Base-by-base conservation (phyloP, 179 eudicot genomes). In the Gypsophila paniculata region DNA sequence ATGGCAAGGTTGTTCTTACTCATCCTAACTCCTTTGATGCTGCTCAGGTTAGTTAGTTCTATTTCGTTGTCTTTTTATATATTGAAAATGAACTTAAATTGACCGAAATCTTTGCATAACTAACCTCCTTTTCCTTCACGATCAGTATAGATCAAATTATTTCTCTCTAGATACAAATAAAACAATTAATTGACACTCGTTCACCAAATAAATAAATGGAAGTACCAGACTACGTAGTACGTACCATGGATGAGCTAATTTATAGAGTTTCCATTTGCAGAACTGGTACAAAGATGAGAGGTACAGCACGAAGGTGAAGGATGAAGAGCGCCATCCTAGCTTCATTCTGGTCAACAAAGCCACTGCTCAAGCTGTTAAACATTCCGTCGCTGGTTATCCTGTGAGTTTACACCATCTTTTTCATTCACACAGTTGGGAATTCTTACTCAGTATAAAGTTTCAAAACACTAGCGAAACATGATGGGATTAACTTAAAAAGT, bases 251-350 rank as follows among this genome's bases (percentile, higher is more conserved):
- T 21, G 23, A 60, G 38, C 29, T 60, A n/a, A 60, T 60, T 60
- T 2, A 26, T 5, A 3, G 19, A 23, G 38, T 13, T 65, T 39
- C 15, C n/a, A 19, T 39, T 44, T 69, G 49, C 69, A 91, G 97
- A 91, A 90, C 70, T 93, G 95, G 96, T 63, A 85, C 66, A 90
- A 87, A 74, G 98, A 93, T 75, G 92, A 93, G 86, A 93, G 79
- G 74, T 86, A 26, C 68, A 85, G 89, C 75, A 82, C 86, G 2
- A 85, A 74, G 77, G 96, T 89, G 74, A 93, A 90, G 84, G 98
- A 90, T 46, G 91, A 86, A 75, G 80, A 93, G 44, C 90, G 93
- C 2, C 81, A 79, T 64, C 98, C 95, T 8, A 71, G 91, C 69
- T 93, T 93, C 73, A 79, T 93, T 75, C 73, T 93, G 77, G 85